These are phyloP conservation scores for Globisporangium nodosum DNA, from an alignment of 352 stramenopile genomes.

Conservation along the genomic window DNA sequence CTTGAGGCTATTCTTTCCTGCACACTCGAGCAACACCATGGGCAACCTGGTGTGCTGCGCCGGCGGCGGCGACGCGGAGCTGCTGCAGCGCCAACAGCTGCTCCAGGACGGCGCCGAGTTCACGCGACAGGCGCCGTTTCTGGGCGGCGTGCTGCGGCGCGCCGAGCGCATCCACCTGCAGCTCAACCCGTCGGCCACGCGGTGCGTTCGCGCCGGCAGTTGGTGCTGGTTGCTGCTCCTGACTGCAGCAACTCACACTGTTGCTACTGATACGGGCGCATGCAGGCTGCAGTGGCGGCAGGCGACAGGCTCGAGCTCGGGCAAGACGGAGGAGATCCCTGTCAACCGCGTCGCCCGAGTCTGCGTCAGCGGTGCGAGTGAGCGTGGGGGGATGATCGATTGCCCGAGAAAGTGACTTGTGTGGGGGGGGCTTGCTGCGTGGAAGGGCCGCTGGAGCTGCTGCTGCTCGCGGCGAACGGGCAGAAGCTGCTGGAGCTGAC, in stretches of 20 bases:
- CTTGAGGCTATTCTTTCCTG: neutral
- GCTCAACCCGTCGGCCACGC: constrained; percentile 40
- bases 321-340: constrained; percentile 40
- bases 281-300: constrained; percentile 43
- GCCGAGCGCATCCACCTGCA: constrained; percentile 55
- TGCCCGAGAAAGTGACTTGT: neutral
- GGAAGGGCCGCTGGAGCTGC: constrained; percentile 32
- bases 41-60: constrained; percentile 60
- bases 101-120: constrained; percentile 66
- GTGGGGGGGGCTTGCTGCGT: neutral
- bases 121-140: constrained; percentile 61
- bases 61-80: constrained; percentile 40
- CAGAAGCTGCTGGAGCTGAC: constrained; percentile 65
- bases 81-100: constrained; percentile 48
- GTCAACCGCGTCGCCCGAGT: constrained; percentile 52
- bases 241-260: neutral
- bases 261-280: neutral
- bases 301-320: constrained; percentile 29
- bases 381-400: neutral
- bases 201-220: constrained; percentile 12
- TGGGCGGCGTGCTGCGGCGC: constrained; percentile 53
- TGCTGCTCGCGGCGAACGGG: constrained; percentile 43
- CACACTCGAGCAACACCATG: constrained; percentile 22
- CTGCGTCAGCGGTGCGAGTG: constrained; percentile 34
- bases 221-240: neutral